Evolutionary conservation across 2,329 filamentous ascomycete genomes (phyloP).

Genomic region (Nemania bipapillata): DNA sequence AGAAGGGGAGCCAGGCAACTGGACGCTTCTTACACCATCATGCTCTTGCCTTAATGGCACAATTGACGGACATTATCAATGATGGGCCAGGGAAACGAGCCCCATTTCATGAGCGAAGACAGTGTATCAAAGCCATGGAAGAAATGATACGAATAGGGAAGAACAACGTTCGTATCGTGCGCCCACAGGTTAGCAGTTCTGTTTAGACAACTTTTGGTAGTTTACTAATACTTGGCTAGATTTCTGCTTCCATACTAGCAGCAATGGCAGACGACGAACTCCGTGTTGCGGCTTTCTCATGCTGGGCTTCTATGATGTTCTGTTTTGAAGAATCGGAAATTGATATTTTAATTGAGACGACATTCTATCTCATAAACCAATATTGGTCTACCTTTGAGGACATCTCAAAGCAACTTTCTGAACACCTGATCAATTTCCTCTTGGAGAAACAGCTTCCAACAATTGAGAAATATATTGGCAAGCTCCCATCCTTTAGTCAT

Average conservation of each 20-base stretch:
- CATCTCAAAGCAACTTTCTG: conserved; percentile 67
- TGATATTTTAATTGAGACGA: conserved; percentile 83
- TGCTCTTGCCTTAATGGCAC: conserved; percentile 85
- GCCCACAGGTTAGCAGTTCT: conserved; percentile 75
- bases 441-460: conserved; percentile 70
- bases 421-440: conserved; percentile 71
- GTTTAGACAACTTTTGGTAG: neutral
- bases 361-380: conserved; percentile 84
- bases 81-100: conserved; percentile 67
- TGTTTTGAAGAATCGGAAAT: conserved; percentile 82
- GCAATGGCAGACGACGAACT: conserved; percentile 79
- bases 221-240: conserved; percentile 61
- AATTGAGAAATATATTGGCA: conserved; percentile 74
- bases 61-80: conserved; percentile 82
- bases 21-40: conserved; percentile 83
- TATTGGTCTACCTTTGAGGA: conserved; percentile 78
- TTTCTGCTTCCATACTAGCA: conserved; percentile 90
- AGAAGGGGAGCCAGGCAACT: conserved; percentile 68
- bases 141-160: conserved; percentile 85
- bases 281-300: conserved; percentile 80
- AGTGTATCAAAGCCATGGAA: conserved; percentile 83
- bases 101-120: conserved; percentile 73
- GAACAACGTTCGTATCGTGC: conserved; percentile 76
- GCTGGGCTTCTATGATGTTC: conserved; percentile 83
- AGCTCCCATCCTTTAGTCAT: conserved; percentile 79